These are phyloP conservation scores for Ustulina deusta DNA, from an alignment of 2,329 filamentous ascomycete species.

Conservation along the genomic window DNA sequence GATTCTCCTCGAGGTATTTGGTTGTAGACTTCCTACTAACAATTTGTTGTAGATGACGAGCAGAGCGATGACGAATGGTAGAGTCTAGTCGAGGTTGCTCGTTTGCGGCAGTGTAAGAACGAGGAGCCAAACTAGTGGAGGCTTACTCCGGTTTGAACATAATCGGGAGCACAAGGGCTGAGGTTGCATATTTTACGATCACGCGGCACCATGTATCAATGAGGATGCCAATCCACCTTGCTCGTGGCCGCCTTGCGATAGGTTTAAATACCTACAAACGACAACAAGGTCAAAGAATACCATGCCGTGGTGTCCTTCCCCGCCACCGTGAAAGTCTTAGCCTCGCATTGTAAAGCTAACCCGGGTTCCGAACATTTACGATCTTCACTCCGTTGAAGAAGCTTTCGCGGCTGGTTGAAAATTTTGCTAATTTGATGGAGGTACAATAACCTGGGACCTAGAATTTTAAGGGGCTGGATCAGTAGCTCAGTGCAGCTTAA, in stretches of 20 bases:
- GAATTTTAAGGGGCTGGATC: neutral
- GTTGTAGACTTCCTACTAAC: constrained; percentile 24
- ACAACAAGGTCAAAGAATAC: constrained; percentile 9
- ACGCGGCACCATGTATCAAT: neutral
- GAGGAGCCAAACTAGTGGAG: constrained; percentile 38
- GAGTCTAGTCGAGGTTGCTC: constrained; percentile 45
- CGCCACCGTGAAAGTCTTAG: neutral
- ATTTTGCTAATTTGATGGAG: neutral
- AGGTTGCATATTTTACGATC: constrained; percentile 3
- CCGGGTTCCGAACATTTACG: neutral
- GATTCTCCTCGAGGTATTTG: constrained; percentile 24
- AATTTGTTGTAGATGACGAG: constrained; percentile 73
- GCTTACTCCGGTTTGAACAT: constrained; percentile 28
- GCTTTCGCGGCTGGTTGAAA: neutral
- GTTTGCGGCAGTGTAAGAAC: constrained; percentile 30
- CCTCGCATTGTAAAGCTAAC: neutral
- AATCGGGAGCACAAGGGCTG: neutral
- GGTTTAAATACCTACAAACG: neutral
- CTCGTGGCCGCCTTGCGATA: constrained; percentile 1
- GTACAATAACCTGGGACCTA: neutral
- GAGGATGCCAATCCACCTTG: constrained; percentile 1
- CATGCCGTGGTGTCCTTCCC: neutral
- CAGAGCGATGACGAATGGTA: constrained; percentile 81
- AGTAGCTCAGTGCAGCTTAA: neutral
- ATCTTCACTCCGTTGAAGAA: neutral